Base-by-base conservation (phyloP, 2,329 filamentous ascomycete species). In the Penicillium sp. region DNA sequence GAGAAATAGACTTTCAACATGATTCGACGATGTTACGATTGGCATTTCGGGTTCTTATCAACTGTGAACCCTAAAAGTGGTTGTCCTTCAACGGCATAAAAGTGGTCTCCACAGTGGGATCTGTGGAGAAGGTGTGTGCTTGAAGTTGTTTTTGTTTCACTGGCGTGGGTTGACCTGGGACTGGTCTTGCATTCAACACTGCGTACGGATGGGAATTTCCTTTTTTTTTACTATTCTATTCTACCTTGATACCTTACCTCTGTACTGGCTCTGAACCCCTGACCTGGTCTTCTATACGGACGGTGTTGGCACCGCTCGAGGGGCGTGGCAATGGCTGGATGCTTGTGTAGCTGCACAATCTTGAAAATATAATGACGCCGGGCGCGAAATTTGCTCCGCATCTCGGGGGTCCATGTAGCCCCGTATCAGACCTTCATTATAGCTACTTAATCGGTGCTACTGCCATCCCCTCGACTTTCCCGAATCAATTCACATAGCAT, bases 1-100 rank as follows among this genome's bases (percentile, higher is more conserved):
- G 70, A 73, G 69, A 71, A 66, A 73, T 76, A 75, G 75, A 75
- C 70, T 73, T 75, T 76, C 81, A 84, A 83, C 81, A 84, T 81
- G 80, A 82, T 79, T 75, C 83, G 79, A 86, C 81, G 83, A 85
- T 76, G 79, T 80, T 76, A 85, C 82, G 83, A 74, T 67, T 69
- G 85, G 82, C 79, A 79, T 81, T 80, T 79, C 77, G 72, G 62
- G 71, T 73, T 74, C 70, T 75, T 65, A 72, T 75, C 72, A 73
- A 76, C 70, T 73, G 66, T 69, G 74, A 73, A 70, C 73, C 72
- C 73, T 39, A 81, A 82, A 82, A 81, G 76, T 71, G 78, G 80
- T 77, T 80, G 77, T 79, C 82, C 83, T 86, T 87, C 84, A 87
- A 87, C 85, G 83, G 84, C 84, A 86, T 71, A 72, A 70, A 76